phyloP scores from a whole-genome alignment of 2,329 filamentous ascomycete species.

The Alternaria triticina region DNA sequence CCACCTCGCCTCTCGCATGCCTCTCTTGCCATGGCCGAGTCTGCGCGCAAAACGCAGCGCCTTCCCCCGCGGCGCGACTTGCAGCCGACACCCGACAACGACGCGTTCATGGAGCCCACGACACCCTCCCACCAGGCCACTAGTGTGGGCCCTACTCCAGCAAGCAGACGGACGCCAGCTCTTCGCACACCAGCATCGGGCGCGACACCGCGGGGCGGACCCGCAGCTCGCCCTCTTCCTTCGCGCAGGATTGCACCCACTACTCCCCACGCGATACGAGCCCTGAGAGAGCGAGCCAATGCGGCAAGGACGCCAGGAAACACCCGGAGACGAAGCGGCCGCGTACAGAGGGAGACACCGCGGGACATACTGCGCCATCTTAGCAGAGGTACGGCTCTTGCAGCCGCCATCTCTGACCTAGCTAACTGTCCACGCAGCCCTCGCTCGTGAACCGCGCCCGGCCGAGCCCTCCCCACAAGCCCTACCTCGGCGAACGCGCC shows the following conservation, averaged over 20 bases:
- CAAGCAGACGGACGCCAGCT: slow-evolving; percentile 40
- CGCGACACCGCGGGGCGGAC: slow-evolving; percentile 43
- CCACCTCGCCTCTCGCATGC: slow-evolving; percentile 12
- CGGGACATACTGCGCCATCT: slow-evolving; percentile 61
- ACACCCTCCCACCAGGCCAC: slow-evolving; percentile 46
- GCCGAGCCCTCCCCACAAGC: slow-evolving; percentile 56
- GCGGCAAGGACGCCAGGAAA: slow-evolving; percentile 60
- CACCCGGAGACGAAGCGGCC: slow-evolving; percentile 56
- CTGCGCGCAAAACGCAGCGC: slow-evolving; percentile 46
- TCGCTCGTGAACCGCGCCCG: slow-evolving; percentile 57
- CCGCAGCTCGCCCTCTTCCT: slow-evolving; percentile 42
- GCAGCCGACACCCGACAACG: slow-evolving; percentile 30
- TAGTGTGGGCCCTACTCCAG: slow-evolving; percentile 42
- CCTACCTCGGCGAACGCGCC: slow-evolving; percentile 32
- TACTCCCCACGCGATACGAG: slow-evolving; percentile 62
- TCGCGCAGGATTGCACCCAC: slow-evolving; percentile 53
- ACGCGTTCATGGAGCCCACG: slow-evolving; percentile 25
- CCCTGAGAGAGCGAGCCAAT: slow-evolving; percentile 58
- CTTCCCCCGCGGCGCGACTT: slow-evolving; percentile 39
- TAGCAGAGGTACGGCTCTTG: slow-evolving; percentile 53
- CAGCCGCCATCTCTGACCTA: not conserved
- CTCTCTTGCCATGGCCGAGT: slow-evolving; percentile 42
- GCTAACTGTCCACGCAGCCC: slow-evolving; percentile 42
- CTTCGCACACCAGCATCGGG: slow-evolving; percentile 45
- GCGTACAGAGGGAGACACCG: slow-evolving; percentile 61